Conservation (phyloP, 768 basidiomycete species). For the Mycena sanguinolenta region DNA sequence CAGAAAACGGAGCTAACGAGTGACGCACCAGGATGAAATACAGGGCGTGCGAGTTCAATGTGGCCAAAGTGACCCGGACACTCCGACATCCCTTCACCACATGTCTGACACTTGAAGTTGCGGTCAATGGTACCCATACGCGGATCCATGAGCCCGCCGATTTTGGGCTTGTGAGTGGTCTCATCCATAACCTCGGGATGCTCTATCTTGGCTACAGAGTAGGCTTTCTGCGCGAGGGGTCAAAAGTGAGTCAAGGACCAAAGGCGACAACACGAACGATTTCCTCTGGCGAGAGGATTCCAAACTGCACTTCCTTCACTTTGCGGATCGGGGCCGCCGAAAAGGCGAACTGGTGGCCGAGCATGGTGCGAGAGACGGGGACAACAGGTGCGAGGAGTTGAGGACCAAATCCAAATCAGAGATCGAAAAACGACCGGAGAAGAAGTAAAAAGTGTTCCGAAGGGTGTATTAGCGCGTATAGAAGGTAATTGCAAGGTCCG, state of each 20-base stretch:
- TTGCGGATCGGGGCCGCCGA: slow-evolving; percentile 95
- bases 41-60: slow-evolving; percentile 96
- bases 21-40: slow-evolving; percentile 92
- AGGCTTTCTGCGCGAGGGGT: slow-evolving; percentile 84
- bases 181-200: slow-evolving; percentile 99
- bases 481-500: slow-evolving; percentile 23
- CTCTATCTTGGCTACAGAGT: slow-evolving; percentile 98
- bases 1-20: background rate
- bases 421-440: slow-evolving; percentile 31
- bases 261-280: slow-evolving; percentile 75
- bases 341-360: slow-evolving; percentile 91
- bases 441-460: slow-evolving; percentile 29
- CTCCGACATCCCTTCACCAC: slow-evolving; percentile 99
- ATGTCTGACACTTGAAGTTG: slow-evolving; percentile 99
- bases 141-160: slow-evolving; percentile 96
- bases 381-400: slow-evolving; percentile 29
- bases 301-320: slow-evolving; percentile 98
- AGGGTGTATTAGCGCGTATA: slow-evolving; percentile 35
- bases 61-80: slow-evolving; percentile 99
- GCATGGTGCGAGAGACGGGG: slow-evolving; percentile 61
- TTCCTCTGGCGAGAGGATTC: slow-evolving; percentile 98
- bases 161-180: slow-evolving; percentile 87
- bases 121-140: slow-evolving; percentile 98
- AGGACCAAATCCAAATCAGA: slow-evolving; percentile 27
- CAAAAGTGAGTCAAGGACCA: slow-evolving; percentile 27